Evolutionary conservation across 192 early-diverging fungal genomes (phyloP).

Genomic region (Entophlyctis luteolus): DNA sequence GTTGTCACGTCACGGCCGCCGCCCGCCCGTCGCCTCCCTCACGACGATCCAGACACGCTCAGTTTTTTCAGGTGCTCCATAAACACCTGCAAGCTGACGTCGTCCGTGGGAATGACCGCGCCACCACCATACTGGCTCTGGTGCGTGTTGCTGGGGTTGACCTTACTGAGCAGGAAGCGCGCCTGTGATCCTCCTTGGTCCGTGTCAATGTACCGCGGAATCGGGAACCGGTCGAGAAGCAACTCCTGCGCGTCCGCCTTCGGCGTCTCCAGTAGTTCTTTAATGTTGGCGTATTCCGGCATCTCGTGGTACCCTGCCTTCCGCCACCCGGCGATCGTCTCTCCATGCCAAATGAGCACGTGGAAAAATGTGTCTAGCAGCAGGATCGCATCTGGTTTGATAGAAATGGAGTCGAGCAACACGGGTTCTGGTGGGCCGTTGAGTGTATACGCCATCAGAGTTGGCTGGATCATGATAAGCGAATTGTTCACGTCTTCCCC

Average conservation of each 20-base stretch:
- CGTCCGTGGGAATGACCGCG: conserved; percentile 95
- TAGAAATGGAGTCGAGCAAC: conserved; percentile 93
- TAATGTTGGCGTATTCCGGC: conserved; percentile 91
- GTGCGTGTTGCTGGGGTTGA: conserved; percentile 97
- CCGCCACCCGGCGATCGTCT: conserved; percentile 94
- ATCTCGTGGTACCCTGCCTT: conserved; percentile 94
- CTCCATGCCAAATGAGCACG: conserved; percentile 97
- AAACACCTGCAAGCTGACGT: conserved; percentile 96
- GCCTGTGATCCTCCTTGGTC: conserved; percentile 96
- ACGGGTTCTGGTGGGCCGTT: conserved; percentile 85
- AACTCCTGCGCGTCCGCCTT: conserved; percentile 87
- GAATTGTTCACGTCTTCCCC: conserved; percentile 95
- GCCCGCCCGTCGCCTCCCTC: no score
- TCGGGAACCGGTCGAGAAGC: conserved; percentile 90
- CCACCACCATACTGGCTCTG: conserved; percentile 54
- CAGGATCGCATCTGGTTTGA: conserved; percentile 89
- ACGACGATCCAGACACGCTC: conserved; percentile 46
- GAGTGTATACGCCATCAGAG: conserved; percentile 87
- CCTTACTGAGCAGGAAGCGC: conserved; percentile 94
- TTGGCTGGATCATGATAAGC: conserved; percentile 98
- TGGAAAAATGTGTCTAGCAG: conserved; percentile 99
- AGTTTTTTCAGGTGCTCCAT: conserved; percentile 91
- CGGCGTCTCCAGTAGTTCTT: conserved; percentile 85
- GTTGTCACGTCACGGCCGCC: no score
- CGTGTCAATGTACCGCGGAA: conserved; percentile 96